Evolutionary conservation across 495 filamentous ascomycete genomes (phyloP), one percentile per base, ranked within the genome.

Genomic region (Lasiosphaeriaceae sp.): DNA sequence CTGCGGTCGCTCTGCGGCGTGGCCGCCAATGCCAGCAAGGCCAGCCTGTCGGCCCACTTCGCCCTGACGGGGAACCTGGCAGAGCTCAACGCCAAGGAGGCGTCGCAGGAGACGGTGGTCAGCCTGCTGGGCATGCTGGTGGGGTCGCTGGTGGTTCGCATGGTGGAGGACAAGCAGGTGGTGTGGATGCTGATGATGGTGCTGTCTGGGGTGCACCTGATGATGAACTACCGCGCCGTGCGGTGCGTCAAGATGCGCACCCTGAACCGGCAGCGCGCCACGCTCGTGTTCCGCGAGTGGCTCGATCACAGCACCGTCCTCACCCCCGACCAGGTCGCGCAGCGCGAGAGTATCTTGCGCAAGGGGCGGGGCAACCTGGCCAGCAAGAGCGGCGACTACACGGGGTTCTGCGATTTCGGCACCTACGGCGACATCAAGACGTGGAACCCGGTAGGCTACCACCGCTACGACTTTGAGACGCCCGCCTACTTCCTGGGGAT

Each of bases 31-130:
- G 90, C 90, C 48, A 87, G 89, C 20, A 98, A 98, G 71, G 92
- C 93, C 2, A 91, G 86, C 63, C 70, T 98, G 62, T 92, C 88
- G 64, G 90, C 90, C 20, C 94, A 98, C 74, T 98, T 98, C 72
- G 90, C 93, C 6, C 80, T 74, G 58, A 83, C 83, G 70, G 90
- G 90, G n/a, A 97, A 96, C 71, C 70, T 97, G 43, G 93, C 89
- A 11, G 93, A 97, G 69, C 77, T 97, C 44, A 97, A 96, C 74
- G 93, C 93, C 49, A 83, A 98, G 84, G 93, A 98, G 66, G 93
- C 92, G 21, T 93, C 89, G 57, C 93, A 98, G 75, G 93, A 98
- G 73, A 98, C 93, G 0, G 80, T 97, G 37, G 92, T 98, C 52
- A 93, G 90, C 2, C 79, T 98, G 39, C 35, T 96, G 39, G 93